Conservation (phyloP, 2,329 filamentous ascomycete genomes). For the Coleophoma eucalyptorum region DNA sequence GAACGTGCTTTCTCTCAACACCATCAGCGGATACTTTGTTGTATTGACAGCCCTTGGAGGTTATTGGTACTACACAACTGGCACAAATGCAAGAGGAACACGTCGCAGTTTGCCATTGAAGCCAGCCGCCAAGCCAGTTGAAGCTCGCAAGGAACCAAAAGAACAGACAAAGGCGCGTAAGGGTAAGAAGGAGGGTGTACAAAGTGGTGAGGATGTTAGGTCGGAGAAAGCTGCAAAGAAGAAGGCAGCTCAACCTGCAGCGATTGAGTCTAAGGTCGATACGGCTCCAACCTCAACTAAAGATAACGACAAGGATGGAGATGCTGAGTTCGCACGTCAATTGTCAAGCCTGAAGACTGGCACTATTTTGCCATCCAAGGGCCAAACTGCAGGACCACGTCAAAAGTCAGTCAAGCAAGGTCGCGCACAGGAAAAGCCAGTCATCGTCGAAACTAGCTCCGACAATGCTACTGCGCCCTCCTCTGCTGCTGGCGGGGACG, state of each 20-base stretch:
- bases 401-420: slow-evolving; percentile 67
- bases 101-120: slow-evolving; percentile 12
- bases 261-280: slow-evolving; percentile 7
- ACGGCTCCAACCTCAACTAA: not conserved
- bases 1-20: slow-evolving; percentile 8
- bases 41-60: slow-evolving; percentile 22
- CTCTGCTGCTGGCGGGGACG: slow-evolving; percentile 70
- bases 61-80: slow-evolving; percentile 22
- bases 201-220: slow-evolving; percentile 16
- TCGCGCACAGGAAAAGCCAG: slow-evolving; percentile 49
- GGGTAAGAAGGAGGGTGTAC: slow-evolving; percentile 15
- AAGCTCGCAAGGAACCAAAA: slow-evolving; percentile 21
- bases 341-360: slow-evolving; percentile 69
- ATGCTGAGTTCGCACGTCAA: slow-evolving; percentile 73
- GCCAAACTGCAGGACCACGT: slow-evolving; percentile 32
- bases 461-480: slow-evolving; percentile 56
- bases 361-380: slow-evolving; percentile 49
- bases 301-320: slow-evolving; percentile 32
- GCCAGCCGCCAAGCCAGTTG: slow-evolving; percentile 13
- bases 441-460: slow-evolving; percentile 30
- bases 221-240: slow-evolving; percentile 13
- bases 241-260: slow-evolving; percentile 10
- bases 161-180: slow-evolving; percentile 23
- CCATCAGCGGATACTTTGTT: slow-evolving; percentile 31
- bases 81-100: slow-evolving; percentile 8